Evolutionary conservation across 1,284 basidiomycete species (phyloP).

Genomic region (Entoloma clypeatum): DNA sequence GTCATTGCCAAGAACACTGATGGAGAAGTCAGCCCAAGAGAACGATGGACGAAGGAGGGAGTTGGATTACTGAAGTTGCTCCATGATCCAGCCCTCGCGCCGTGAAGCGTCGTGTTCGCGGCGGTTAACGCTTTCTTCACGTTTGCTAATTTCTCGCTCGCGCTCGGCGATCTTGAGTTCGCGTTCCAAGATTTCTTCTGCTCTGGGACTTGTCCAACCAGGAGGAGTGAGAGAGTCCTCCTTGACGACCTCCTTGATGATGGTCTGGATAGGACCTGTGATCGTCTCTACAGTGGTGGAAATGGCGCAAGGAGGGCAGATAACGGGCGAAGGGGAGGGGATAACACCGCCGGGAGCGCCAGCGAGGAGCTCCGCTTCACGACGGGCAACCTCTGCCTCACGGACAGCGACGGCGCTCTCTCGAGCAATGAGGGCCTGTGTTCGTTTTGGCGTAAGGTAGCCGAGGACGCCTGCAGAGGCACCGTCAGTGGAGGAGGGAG

Average conservation of each 20-base stretch:
- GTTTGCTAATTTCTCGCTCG: conserved; percentile 76
- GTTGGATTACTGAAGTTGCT: conserved; percentile 73
- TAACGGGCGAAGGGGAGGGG: conserved; percentile 42
- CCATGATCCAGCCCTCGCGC: conserved; percentile 85
- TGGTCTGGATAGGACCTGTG: conserved; percentile 61
- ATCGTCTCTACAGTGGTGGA: conserved; percentile 53
- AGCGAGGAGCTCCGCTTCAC: conserved; percentile 76
- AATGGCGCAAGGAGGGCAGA: conserved; percentile 55
- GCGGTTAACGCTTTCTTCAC: conserved; percentile 77
- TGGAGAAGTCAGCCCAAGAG: conserved; percentile 19
- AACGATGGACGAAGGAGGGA: not conserved
- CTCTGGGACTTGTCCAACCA: conserved; percentile 65
- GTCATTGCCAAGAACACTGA: conserved; percentile 66
- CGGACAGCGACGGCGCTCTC: conserved; percentile 72
- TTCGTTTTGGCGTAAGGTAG: conserved; percentile 73
- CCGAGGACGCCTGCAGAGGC: conserved; percentile 57
- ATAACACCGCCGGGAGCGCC: conserved; percentile 77
- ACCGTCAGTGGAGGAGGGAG: conserved; percentile 33
- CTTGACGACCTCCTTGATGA: conserved; percentile 80
- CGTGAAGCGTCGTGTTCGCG: conserved; percentile 79
- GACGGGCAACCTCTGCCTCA: conserved; percentile 79
- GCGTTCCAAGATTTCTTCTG: conserved; percentile 76
- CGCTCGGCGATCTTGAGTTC: conserved; percentile 79
- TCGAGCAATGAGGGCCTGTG: conserved; percentile 70
- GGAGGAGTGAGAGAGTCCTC: conserved; percentile 74